Conservation (phyloP, 805 yeast genomes). For the Wickerhamomyces chambardii region DNA sequence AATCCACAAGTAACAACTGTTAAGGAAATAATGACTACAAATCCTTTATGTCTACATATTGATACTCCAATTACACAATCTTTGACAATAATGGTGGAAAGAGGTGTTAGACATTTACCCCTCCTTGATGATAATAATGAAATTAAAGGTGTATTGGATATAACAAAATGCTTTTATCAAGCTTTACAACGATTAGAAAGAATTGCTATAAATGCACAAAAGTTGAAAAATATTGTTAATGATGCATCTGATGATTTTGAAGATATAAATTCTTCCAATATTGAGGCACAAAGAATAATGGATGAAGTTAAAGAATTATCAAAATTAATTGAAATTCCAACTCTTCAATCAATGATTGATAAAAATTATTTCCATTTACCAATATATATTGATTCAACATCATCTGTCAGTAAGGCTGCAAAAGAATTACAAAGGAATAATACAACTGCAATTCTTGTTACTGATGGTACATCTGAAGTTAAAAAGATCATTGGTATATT, state of each 20-base stretch:
- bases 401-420: constrained; percentile 29
- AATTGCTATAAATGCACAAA: constrained; percentile 27
- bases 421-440: constrained; percentile 26
- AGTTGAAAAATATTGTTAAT: constrained; percentile 17
- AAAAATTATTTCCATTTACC: constrained; percentile 18
- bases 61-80: constrained; percentile 33
- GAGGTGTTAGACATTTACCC: constrained; percentile 34
- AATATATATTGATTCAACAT: constrained; percentile 24
- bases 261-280: constrained; percentile 7
- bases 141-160: constrained; percentile 34
- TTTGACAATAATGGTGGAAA: constrained; percentile 29
- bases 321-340: constrained; percentile 33
- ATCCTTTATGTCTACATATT: constrained; percentile 25
- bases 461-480: constrained; percentile 21
- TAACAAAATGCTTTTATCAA: constrained; percentile 37
- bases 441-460: constrained; percentile 31
- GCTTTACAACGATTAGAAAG: constrained; percentile 34
- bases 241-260: constrained; percentile 22
- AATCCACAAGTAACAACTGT: constrained; percentile 20
- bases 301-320: constrained; percentile 27
- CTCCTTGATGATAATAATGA: constrained; percentile 24
- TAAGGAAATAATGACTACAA: constrained; percentile 28
- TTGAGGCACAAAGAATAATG: constrained; percentile 15
- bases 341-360: constrained; percentile 17
- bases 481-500: constrained; percentile 34